These are phyloP conservation scores for Piloderma croceum DNA, from an alignment of 768 basidiomycete species.

Conservation along the genomic window DNA sequence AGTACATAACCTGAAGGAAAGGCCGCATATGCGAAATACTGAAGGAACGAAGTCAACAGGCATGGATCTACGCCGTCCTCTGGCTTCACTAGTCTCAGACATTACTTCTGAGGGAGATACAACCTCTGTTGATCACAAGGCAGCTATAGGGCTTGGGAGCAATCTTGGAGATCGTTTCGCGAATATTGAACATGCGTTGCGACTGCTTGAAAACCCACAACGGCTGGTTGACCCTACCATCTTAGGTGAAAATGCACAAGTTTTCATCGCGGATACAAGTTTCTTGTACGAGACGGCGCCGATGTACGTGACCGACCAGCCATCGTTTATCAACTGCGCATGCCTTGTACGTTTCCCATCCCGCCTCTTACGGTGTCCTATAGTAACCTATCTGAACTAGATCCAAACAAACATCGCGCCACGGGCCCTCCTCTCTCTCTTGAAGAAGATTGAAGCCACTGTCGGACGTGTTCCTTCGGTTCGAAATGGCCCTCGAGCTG, in stretches of 20 bases:
- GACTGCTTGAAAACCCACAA: slow-evolving; percentile 53
- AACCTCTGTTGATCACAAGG: no score
- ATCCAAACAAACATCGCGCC: slow-evolving; percentile 71
- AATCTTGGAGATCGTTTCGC: slow-evolving; percentile 85
- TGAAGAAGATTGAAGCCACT: slow-evolving; percentile 67
- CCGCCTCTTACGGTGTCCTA: neutral
- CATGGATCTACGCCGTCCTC: no score
- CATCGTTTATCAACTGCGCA: slow-evolving; percentile 85
- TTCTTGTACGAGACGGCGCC: slow-evolving; percentile 91
- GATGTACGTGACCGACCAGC: slow-evolving; percentile 94
- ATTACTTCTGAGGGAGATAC: no score
- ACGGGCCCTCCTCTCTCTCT: slow-evolving; percentile 44
- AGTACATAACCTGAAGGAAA: no score
- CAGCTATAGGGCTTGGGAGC: slow-evolving; percentile 85
- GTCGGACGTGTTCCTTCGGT: slow-evolving; percentile 79
- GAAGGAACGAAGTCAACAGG: no score
- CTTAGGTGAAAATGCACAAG: slow-evolving; percentile 17
- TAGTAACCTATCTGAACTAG: slow-evolving; percentile 34
- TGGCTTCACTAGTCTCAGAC: no score
- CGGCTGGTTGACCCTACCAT: slow-evolving; percentile 19
- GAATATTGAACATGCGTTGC: slow-evolving; percentile 76
- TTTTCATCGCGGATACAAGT: slow-evolving; percentile 66
- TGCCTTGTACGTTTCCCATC: slow-evolving; percentile 51
- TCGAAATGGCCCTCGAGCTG: slow-evolving; percentile 80
- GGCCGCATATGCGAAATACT: no score